Conservation (phyloP, 495 filamentous ascomycete species). For the Chaetomium fimeti region DNA sequence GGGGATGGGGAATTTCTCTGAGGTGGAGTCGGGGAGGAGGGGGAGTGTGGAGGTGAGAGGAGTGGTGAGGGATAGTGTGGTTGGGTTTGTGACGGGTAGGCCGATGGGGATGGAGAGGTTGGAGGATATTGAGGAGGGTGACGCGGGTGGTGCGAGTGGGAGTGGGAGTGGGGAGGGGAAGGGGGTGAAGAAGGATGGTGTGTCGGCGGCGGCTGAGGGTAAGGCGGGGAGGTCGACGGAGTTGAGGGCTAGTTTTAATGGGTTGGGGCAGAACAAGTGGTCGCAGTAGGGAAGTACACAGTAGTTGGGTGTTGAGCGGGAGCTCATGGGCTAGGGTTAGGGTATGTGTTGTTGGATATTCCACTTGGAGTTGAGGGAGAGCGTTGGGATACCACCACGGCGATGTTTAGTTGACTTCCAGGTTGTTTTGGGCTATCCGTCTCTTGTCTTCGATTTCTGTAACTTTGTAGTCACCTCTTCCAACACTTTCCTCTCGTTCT, state of each 20-base stretch:
- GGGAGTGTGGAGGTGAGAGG: constrained; percentile 4
- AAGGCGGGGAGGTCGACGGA: constrained; percentile 27
- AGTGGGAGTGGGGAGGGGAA: background rate
- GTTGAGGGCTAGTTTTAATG: constrained; percentile 39
- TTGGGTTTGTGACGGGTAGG: constrained; percentile 25
- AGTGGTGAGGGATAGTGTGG: constrained; percentile 29
- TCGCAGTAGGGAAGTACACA: constrained; percentile 12
- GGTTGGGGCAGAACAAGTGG: constrained; percentile 38
- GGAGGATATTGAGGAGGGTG: constrained; percentile 32
- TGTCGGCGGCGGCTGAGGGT: constrained; percentile 23
- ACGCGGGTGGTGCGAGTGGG: background rate
- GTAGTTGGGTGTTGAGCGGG: constrained; percentile 10
- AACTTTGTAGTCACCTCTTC: background rate
- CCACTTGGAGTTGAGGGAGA: background rate
- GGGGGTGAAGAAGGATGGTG: constrained; percentile 10
- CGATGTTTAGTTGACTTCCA: background rate
- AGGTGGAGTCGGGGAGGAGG: constrained; percentile 18
- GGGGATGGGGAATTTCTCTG: constrained; percentile 33
- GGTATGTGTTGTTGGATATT: background rate
- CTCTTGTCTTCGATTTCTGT: background rate
- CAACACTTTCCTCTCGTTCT: no score
- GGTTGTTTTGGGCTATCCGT: background rate
- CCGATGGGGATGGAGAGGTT: constrained; percentile 30
- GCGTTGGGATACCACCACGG: constrained; percentile 5
- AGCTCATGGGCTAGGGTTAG: background rate